Conservation (phyloP, 495 filamentous ascomycete genomes). For the Lindgomyces ingoldianus region DNA sequence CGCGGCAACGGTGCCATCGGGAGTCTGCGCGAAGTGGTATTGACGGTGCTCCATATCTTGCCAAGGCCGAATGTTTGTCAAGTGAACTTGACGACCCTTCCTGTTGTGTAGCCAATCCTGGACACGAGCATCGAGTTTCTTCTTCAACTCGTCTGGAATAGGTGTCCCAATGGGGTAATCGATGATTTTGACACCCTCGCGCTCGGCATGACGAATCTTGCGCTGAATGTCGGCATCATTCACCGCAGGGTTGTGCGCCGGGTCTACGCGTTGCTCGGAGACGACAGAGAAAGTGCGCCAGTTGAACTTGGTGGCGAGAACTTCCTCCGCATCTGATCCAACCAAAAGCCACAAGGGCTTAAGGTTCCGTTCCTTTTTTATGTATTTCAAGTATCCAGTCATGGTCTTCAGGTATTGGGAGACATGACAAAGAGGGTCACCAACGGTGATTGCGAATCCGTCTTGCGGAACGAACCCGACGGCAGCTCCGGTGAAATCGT, state of each 20-base stretch:
- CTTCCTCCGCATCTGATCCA: slow-evolving; percentile 66
- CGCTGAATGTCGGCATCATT: slow-evolving; percentile 63
- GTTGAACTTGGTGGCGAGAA: slow-evolving; percentile 71
- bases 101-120: slow-evolving; percentile 75
- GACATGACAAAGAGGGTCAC: slow-evolving; percentile 75
- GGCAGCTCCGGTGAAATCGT: slow-evolving; percentile 72
- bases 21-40: slow-evolving; percentile 74
- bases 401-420: slow-evolving; percentile 71
- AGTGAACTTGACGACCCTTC: slow-evolving; percentile 80
- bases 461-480: slow-evolving; percentile 73
- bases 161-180: slow-evolving; percentile 62
- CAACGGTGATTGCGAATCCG: slow-evolving; percentile 74
- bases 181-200: slow-evolving; percentile 72
- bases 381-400: slow-evolving; percentile 67
- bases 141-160: slow-evolving; percentile 61
- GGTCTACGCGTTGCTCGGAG: slow-evolving; percentile 79
- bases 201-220: slow-evolving; percentile 75
- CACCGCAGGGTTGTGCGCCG: slow-evolving; percentile 55
- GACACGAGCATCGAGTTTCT: slow-evolving; percentile 68
- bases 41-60: slow-evolving; percentile 73
- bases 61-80: slow-evolving; percentile 84
- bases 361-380: slow-evolving; percentile 68
- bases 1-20: slow-evolving; percentile 65
- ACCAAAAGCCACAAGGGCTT: slow-evolving; percentile 83
- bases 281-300: slow-evolving; percentile 83